These are phyloP conservation scores for Penicillium bialowiezense DNA, from an alignment of 495 filamentous ascomycete genomes.

Conservation along the genomic window DNA sequence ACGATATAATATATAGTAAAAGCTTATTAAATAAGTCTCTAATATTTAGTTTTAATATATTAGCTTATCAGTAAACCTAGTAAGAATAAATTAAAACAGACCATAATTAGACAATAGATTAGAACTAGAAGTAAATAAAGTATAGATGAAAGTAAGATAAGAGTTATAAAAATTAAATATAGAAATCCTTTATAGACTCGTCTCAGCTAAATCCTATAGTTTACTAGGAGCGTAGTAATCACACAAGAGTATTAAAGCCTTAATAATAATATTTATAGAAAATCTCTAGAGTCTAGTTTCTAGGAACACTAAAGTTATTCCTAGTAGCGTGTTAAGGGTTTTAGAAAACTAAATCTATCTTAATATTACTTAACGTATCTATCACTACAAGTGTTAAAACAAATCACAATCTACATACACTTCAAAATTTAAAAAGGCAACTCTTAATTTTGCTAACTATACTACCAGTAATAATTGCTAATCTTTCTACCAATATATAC, in stretches of 20 bases:
- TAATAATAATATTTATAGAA: neutral
- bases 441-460: constrained; percentile 1
- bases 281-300: neutral
- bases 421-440: neutral
- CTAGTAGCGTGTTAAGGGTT: neutral
- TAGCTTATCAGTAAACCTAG: neutral
- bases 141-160: neutral
- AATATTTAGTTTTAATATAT: neutral
- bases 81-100: neutral
- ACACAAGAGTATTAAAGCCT: neutral
- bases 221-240: constrained; percentile 1
- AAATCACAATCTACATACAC: constrained; percentile 1
- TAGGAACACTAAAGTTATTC: neutral
- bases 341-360: neutral
- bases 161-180: neutral
- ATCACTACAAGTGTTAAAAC: neutral
- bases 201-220: neutral
- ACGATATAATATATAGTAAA: constrained; percentile 3
- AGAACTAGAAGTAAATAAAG: neutral
- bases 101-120: neutral
- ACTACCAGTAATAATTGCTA: neutral
- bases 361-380: neutral
- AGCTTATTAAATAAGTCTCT: neutral
- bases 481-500: neutral
- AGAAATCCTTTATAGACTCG: neutral